phyloP scores from a whole-genome alignment of 2,329 filamentous ascomycete genomes.

The Thelonectria blattea region DNA sequence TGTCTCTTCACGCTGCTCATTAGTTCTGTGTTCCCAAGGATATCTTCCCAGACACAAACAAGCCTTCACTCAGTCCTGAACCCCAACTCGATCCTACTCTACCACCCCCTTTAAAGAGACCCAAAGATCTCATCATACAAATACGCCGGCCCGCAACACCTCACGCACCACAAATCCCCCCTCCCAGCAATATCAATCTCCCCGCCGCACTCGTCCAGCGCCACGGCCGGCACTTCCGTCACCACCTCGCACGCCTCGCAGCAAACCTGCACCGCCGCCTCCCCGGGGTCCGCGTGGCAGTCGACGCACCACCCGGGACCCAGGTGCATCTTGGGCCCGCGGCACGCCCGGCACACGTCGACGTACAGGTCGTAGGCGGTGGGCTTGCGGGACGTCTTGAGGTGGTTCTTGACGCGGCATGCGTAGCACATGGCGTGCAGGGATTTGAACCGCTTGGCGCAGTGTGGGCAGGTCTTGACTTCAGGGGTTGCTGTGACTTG shows the following conservation, averaged over 20 bases:
- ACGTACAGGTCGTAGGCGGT: conserved; percentile 14
- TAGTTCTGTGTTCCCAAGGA: too few relatives aligned
- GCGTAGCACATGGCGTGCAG: conserved; percentile 5
- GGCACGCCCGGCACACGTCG: conserved; percentile 9
- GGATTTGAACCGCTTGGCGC: not conserved
- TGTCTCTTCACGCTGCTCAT: too few relatives aligned
- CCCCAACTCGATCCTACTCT: too few relatives aligned
- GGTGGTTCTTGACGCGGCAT: conserved; percentile 8
- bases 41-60: too few relatives aligned
- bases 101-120: not conserved
- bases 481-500: not conserved
- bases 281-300: conserved; percentile 9
- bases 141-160: conserved; percentile 20
- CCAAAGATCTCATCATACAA: conserved; percentile 16
- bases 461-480: conserved; percentile 17
- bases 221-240: conserved; percentile 14
- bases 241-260: conserved; percentile 22
- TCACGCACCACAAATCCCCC: conserved; percentile 29
- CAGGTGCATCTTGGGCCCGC: conserved; percentile 24
- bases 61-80: too few relatives aligned
- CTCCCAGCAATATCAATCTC: conserved; percentile 26
- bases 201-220: conserved; percentile 20
- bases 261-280: conserved; percentile 10
- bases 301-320: conserved; percentile 29
- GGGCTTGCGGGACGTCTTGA: not conserved